These are phyloP conservation scores for Paxillus involutus DNA, from an alignment of 768 basidiomycete genomes.

Conservation along the genomic window DNA sequence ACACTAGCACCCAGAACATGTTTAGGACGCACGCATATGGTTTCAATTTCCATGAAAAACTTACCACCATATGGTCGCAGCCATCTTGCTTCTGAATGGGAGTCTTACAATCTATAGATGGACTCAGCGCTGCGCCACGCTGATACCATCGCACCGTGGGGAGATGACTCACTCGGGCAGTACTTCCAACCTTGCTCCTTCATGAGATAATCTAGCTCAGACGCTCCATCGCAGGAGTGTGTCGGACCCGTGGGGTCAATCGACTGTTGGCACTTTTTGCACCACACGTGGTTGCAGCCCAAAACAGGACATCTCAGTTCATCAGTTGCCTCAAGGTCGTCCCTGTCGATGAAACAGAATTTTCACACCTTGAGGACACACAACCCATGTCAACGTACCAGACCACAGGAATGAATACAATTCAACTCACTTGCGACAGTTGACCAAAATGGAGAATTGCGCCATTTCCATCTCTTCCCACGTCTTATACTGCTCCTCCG, in stretches of 20 bases:
- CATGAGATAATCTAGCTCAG: slow-evolving; percentile 54
- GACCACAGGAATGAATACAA: neutral
- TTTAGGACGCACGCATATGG: neutral
- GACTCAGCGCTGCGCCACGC: neutral
- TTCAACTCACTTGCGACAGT: slow-evolving; percentile 49
- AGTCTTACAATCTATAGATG: slow-evolving; percentile 40
- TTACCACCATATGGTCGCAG: slow-evolving; percentile 60
- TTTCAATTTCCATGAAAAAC: slow-evolving; percentile 14
- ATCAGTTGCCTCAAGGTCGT: slow-evolving; percentile 41
- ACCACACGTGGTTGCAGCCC: slow-evolving; percentile 55
- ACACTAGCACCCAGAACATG: slow-evolving; percentile 39
- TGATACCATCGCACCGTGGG: too few relatives aligned
- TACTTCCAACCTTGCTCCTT: slow-evolving; percentile 56
- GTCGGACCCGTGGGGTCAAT: slow-evolving; percentile 21
- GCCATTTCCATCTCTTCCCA: slow-evolving; percentile 50
- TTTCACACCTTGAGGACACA: slow-evolving; percentile 42
- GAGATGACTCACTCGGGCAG: slow-evolving; percentile 49
- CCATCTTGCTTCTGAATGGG: slow-evolving; percentile 52
- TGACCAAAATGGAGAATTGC: slow-evolving; percentile 38
- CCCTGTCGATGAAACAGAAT: slow-evolving; percentile 49
- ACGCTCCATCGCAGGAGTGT: slow-evolving; percentile 59
- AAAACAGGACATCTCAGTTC: slow-evolving; percentile 51
- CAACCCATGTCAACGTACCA: neutral
- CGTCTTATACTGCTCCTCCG: slow-evolving; percentile 39
- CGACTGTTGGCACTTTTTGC: slow-evolving; percentile 53